Base-by-base conservation (phyloP, 495 filamentous ascomycete species). In the Aspergillus nanangensis region DNA sequence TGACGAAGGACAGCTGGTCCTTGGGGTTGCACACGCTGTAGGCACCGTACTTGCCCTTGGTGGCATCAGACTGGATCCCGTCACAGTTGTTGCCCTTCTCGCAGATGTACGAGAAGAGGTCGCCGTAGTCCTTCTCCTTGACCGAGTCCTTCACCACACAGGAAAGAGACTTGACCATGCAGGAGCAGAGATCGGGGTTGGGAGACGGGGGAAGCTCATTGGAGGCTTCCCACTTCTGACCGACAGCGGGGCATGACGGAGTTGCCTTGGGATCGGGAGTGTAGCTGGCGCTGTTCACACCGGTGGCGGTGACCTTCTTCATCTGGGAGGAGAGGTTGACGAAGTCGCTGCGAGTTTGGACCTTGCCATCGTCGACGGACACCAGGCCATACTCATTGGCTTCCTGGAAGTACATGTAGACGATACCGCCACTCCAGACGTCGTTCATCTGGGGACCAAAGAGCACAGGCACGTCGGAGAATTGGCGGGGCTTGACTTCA, bases 391-490 rank as follows among this genome's bases (percentile, higher is more conserved):
- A 98, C 60, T 96, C 70, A 67, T 97, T 97, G 27, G 65, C 76
- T 59, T 95, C 90, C 66, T 98, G 74, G 74, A 88, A 91, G 75
- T 94, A 98, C 91, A 95, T 95, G 75, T 98, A 98, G 41, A 95
- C 87, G 55, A 98, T 94, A 63, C 93, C 93, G 56, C 93, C 93
- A 48, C 86, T 93, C 81, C 88, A 92, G 48, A 96, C 89, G 18
- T 60, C 55, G 18, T 82, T 83, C 93, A 98, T 98, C 48, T 95
- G 52, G 15, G 67, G 45, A 14, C 87, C 83, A 69, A 84, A 98
- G 4, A 98, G 77, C 42, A 88, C 82, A 21, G 69, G 75, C 13
- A 95, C 90, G 53, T 98, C 93, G 48, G 83, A 78, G 76, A 94
- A 98, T 35, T 72, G 67, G 66, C 94, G 90, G 20, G 84, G 88